Evolutionary conservation across 1,139 yeast genomes (phyloP).

Genomic region (Suhomyces yuchorum): DNA sequence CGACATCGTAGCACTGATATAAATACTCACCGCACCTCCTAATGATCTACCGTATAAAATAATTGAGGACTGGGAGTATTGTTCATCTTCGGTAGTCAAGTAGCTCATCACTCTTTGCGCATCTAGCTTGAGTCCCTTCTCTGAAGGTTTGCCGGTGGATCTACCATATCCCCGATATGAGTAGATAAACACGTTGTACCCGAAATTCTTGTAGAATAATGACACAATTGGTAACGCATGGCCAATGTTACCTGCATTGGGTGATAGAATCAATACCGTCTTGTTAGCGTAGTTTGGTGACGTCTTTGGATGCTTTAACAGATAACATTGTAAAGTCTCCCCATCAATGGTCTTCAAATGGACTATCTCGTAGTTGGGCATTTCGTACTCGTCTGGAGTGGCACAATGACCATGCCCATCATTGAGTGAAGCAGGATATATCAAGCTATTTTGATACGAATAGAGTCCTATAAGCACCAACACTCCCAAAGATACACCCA

Average conservation of each 20-base stretch:
- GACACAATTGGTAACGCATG: constrained; percentile 84
- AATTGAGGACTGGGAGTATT: constrained; percentile 54
- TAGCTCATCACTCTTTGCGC: constrained; percentile 73
- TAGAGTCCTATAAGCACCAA: constrained; percentile 59
- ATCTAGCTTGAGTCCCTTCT: constrained; percentile 78
- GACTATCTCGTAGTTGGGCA: constrained; percentile 66
- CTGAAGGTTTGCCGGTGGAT: constrained; percentile 78
- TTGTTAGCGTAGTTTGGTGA: constrained; percentile 52
- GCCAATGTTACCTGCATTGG: constrained; percentile 97
- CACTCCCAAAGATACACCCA: constrained; percentile 40
- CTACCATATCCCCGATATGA: constrained; percentile 93
- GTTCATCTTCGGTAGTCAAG: constrained; percentile 53
- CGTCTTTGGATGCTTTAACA: constrained; percentile 49
- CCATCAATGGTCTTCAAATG: constrained; percentile 70
- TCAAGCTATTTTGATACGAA: constrained; percentile 64
- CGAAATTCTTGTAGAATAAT: constrained; percentile 62
- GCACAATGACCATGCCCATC: constrained; percentile 76
- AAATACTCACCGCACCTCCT: constrained; percentile 94
- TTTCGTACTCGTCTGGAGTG: constrained; percentile 70
- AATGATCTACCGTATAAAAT: constrained; percentile 85
- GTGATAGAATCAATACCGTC: constrained; percentile 79
- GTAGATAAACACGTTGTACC: constrained; percentile 79
- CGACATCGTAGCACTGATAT: constrained; percentile 65
- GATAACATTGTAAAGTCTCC: constrained; percentile 45
- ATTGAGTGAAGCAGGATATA: constrained; percentile 82